Base-by-base conservation (phyloP, 169 alveolate species). In the Cryptosporidium ryanae region DNA sequence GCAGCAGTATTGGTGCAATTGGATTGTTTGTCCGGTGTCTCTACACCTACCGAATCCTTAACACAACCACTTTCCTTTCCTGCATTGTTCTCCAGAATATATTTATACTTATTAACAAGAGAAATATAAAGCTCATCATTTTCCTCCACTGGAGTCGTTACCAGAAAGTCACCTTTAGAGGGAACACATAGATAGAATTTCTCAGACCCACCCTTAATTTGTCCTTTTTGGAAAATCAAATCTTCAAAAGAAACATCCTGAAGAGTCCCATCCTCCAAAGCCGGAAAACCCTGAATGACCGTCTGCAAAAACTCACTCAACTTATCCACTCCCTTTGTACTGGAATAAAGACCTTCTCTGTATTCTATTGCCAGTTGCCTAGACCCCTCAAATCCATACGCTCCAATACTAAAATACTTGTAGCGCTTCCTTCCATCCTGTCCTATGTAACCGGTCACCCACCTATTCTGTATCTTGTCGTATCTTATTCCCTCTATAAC, bases 371-470 rank as follows among this genome's bases (percentile, higher is more conserved):
- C 87, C 21, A 76, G 59, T 23, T 76, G 87, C 13, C 87, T 64
- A 21, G 87, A 76, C 4, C 87, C 87, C 46, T 76, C 87, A 55
- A 76, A 76, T 55, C 87, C 87, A 12, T 76, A 76, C n/a, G 87
- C 87, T 21, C 87, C 87, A 59, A 76, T 76, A 61, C 87, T 76
- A 50, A 76, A 76, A 34, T 76, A 76, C 21, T 76, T 76, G 50
- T 76, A 76, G n/a, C 87, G 68, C 38, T 76, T 76, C 52, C 87
- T 76, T 12, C 87, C 87, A 59, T 76, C 87, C 23, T 55, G 71
- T 1, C 87, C 71, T 57, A 76, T 46, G 25, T 76, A 76, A 4
- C 87, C 87, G 12, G 87, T 76, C 15, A 76, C 87, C 87, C 87
- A 76, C n/a, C 87, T 76, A 13, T 76, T 76, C 18, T 76, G 87